Percentiles rank a stretch among this genome's conserved stretches.
phyloP scores from a whole-genome alignment of 2,329 filamentous ascomycete species.

The Verticillium alfalfae region DNA sequence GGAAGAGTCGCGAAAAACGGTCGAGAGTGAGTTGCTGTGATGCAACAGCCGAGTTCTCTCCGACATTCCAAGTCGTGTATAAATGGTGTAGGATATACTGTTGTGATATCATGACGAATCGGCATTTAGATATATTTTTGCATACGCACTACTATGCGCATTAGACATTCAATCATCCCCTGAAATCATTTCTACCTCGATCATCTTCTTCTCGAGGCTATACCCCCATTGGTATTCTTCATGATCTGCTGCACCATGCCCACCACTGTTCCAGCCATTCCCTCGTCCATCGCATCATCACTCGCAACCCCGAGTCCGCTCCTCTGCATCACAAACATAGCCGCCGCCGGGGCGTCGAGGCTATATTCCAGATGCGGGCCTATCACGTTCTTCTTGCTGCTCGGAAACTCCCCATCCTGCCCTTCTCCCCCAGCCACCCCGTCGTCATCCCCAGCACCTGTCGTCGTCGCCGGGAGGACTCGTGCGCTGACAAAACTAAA shows the following conservation, averaged over 20 bases:
- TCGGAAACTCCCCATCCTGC: neutral
- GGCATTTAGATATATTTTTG: neutral
- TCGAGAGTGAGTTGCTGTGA: neutral
- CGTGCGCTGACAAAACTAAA: conserved; percentile 19
- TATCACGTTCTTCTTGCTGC: conserved; percentile 3
- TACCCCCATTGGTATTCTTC: neutral
- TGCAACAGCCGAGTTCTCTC: neutral
- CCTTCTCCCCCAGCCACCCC: neutral
- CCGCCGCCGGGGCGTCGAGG: conserved; percentile 10
- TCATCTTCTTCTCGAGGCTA: neutral
- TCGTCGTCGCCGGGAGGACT: neutral
- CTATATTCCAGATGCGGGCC: conserved; percentile 11
- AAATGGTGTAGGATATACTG: neutral
- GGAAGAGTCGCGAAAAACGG: neutral
- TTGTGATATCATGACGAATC: neutral
- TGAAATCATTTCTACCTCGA: neutral
- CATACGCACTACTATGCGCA: neutral
- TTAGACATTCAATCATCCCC: neutral
- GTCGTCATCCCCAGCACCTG: neutral
- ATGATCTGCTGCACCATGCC: conserved; percentile 8
- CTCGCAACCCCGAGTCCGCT: conserved; percentile 17
- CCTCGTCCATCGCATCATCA: conserved; percentile 15
- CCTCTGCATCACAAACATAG: conserved; percentile 15
- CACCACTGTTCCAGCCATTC: conserved; percentile 13
- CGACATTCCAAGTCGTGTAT: neutral